Percentiles rank a stretch among this genome's conserved stretches.
phyloP scores from a whole-genome alignment of 805 yeast genomes.

The Saccharomyces jurei region DNA sequence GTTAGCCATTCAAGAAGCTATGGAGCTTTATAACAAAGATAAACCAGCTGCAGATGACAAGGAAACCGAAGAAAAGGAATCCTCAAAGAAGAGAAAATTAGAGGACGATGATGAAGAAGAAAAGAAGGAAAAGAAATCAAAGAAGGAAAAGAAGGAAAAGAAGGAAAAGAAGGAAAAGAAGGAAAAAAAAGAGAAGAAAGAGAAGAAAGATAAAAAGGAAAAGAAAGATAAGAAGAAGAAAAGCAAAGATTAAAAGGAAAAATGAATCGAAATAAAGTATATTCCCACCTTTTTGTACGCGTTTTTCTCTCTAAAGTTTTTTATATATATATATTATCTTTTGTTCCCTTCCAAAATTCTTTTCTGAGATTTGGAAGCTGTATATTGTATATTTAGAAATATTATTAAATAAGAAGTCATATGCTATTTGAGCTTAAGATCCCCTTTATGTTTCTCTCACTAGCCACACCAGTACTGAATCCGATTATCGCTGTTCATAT shows the following conservation, averaged over 20 bases:
- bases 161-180: slow-evolving; percentile 40
- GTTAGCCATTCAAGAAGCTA: slow-evolving; percentile 88
- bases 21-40: slow-evolving; percentile 49
- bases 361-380: slow-evolving; percentile 2
- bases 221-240: slow-evolving; percentile 42
- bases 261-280: slow-evolving; percentile 27
- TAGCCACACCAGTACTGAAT: not conserved
- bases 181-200: slow-evolving; percentile 42
- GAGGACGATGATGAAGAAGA: slow-evolving; percentile 31
- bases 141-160: slow-evolving; percentile 24
- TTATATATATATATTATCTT: slow-evolving; percentile 8
- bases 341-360: not conserved
- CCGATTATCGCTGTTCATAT: slow-evolving; percentile 7
- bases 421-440: not conserved
- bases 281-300: not conserved
- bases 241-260: slow-evolving; percentile 39
- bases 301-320: slow-evolving; percentile 1
- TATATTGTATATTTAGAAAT: slow-evolving; percentile 5
- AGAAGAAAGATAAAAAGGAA: slow-evolving; percentile 44
- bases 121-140: slow-evolving; percentile 26
- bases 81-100: slow-evolving; percentile 20
- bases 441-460: not conserved
- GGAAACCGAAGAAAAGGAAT: slow-evolving; percentile 27
- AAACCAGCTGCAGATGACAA: slow-evolving; percentile 39
- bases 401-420: slow-evolving; percentile 1